Base-by-base conservation (phyloP, 306 rosid species). In the Vigna nakashimae region DNA sequence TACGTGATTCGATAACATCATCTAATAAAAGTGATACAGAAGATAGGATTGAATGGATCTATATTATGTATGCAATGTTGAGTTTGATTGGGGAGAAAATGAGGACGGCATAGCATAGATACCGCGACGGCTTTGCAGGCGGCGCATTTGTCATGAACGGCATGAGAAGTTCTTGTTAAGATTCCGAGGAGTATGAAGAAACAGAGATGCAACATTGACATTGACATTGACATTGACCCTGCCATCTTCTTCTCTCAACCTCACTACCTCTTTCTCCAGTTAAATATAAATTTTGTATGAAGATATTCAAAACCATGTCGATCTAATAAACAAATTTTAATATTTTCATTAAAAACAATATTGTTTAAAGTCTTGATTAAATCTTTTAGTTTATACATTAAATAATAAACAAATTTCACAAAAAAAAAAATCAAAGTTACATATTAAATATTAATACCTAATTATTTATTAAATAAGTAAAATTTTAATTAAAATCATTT, bases 51-150 rank as follows among this genome's bases (percentile, higher is more conserved):
- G 38, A 71, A 60, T 20, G 24, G 45, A 46, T 55, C 14, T 51
- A 68, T 9, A 42, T 42, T 42, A 42, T 42, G 0, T 42, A 42
- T 2, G 46, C 11, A 11, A 45, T 12, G 50, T 45, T 43, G 20
- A 15, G 68, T 14, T 63, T 26, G 68, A 7, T 15, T 16, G 15
- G 28, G 32, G 17, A 52, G 12, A 53, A 8, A 58, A 81, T 26
- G 73, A 28, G 30, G 28, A 36, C 40, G 9, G n/a, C 22, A 43
- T 43, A 15, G n/a, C 10, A 57, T 20, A 20, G 24, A 38, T 86
- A 93, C 98, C 79, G 97, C 95, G 10, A 94, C 97, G 67, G 95
- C 97, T 82, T 84, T 90, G 87, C 98, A 94, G 63, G 97, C 97
- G 30, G 91, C 82, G 69, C 98, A 94, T 86, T 94, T 94, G 82